Conservation (phyloP, 2,329 filamentous ascomycete species). For the Xylaria sp. region DNA sequence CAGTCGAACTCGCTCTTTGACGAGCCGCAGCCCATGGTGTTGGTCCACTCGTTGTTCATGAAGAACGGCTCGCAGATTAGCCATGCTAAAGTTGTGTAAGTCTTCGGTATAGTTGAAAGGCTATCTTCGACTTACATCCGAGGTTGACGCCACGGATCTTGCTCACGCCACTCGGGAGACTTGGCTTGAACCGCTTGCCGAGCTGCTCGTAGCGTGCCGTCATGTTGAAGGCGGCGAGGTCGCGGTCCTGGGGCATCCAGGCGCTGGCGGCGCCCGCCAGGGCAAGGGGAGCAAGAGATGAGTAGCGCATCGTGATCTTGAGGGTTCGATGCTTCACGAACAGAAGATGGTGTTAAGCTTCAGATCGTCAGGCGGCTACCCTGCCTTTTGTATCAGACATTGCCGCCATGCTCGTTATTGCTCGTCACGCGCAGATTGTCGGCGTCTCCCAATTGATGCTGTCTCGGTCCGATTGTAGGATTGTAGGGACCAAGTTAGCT, state of each 20-base stretch:
- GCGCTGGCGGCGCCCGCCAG: constrained; percentile 41
- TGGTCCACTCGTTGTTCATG: constrained; percentile 39
- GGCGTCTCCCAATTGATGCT: constrained; percentile 2
- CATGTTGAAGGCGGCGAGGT: constrained; percentile 49
- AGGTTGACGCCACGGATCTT: constrained; percentile 44
- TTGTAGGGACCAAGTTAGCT: neutral
- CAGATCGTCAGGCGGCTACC: neutral
- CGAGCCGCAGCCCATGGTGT: constrained; percentile 38
- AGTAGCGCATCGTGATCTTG: constrained; percentile 40
- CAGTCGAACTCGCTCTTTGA: constrained; percentile 41
- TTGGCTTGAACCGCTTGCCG: constrained; percentile 48
- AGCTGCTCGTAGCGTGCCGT: constrained; percentile 47
- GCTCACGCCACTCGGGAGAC: constrained; percentile 38
- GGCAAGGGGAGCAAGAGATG: constrained; percentile 40
- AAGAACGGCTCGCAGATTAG: constrained; percentile 40
- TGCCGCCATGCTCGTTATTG: neutral
- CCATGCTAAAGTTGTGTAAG: constrained; percentile 35
- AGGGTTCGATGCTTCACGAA: constrained; percentile 5
- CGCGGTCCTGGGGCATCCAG: constrained; percentile 48
- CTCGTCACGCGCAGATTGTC: neutral
- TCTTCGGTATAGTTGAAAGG: neutral
- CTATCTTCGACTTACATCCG: constrained; percentile 33
- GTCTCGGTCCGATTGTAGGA: constrained; percentile 28
- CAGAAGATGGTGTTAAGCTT: neutral
- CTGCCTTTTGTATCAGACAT: constrained; percentile 13